Conservation (phyloP, 306 rosid genomes). For the Trifolium fragiferum region DNA sequence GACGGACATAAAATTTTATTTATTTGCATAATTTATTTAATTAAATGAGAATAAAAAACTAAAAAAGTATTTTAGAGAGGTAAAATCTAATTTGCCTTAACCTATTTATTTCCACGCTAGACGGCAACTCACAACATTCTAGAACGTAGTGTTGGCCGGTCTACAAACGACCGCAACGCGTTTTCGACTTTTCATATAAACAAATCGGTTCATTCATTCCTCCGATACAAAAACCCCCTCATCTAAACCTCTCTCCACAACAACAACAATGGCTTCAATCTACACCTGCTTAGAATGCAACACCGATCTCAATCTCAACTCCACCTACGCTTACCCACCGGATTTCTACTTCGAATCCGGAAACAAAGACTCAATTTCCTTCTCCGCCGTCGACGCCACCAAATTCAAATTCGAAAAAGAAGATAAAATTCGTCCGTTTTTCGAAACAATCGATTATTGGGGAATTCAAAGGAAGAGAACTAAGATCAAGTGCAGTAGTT, state of each 20-base stretch:
- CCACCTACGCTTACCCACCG: conserved; percentile 58
- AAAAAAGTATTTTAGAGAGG: too few species aligned
- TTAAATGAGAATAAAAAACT: too few species aligned
- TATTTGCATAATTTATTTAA: too few species aligned
- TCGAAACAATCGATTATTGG: conserved; percentile 83
- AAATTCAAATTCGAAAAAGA: conserved; percentile 78
- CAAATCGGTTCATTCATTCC: not conserved
- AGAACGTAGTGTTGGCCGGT: not conserved
- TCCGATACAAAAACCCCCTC: not conserved
- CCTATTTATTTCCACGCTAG: too few species aligned
- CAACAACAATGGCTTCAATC: conserved; percentile 62
- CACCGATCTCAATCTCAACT: conserved; percentile 63
- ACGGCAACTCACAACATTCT: too few species aligned
- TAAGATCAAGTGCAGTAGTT: conserved; percentile 72
- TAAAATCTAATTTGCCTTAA: too few species aligned
- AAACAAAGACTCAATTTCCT: conserved; percentile 77
- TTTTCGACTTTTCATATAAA: not conserved
- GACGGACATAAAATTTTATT: too few species aligned
- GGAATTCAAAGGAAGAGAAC: conserved; percentile 90
- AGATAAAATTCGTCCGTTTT: conserved; percentile 84
- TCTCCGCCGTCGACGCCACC: conserved; percentile 64
- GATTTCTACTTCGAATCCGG: conserved; percentile 90
- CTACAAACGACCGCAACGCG: conserved; percentile 1
- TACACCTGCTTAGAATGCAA: conserved; percentile 73
- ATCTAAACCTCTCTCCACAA: not conserved